A percentile compares a stretch with the other conserved stretches of the same genome.
Conservation (phyloP, 176 grass and related monocot species). For the Secale cereale region DNA sequence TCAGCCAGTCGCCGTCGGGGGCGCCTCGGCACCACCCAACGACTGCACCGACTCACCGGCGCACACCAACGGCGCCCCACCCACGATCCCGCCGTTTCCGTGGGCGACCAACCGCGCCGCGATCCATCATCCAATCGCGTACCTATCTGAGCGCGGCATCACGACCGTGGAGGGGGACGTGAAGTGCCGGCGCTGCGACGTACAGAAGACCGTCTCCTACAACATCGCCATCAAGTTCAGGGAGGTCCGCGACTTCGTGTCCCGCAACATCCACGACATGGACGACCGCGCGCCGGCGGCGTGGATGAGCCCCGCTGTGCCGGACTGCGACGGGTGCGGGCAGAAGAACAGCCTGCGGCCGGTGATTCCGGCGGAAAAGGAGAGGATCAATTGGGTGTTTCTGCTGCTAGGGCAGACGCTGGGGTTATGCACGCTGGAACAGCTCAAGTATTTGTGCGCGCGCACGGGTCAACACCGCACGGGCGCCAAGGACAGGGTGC, state of each 20-base stretch:
- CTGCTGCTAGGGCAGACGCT: constrained; percentile 46
- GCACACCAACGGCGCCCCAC: background rate
- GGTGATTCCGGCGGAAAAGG: constrained; percentile 38
- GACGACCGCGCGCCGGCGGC: constrained; percentile 28
- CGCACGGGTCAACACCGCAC: constrained; percentile 45
- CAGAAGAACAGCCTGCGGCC: constrained; percentile 20
- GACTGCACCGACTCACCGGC: too few species aligned
- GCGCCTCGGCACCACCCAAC: too few species aligned
- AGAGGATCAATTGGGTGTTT: constrained; percentile 69
- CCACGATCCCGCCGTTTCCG: background rate
- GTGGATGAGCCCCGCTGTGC: constrained; percentile 20
- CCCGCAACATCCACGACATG: constrained; percentile 8
- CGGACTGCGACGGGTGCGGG: constrained; percentile 35
- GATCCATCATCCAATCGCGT: background rate
- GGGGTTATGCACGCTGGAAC: constrained; percentile 45
- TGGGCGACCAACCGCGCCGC: constrained; percentile 37
- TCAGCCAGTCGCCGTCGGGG: too few species aligned
- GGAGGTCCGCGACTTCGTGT: constrained; percentile 26
- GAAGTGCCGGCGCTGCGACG: constrained; percentile 38
- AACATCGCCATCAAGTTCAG: constrained; percentile 24
- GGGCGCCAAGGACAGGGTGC: constrained; percentile 50
- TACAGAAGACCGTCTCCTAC: background rate
- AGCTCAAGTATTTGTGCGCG: constrained; percentile 63
- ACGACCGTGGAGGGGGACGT: constrained; percentile 22
- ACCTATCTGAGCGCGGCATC: constrained; percentile 19